Conservation (phyloP, 2,329 filamentous ascomycete genomes). For the Emergomyces africanus region DNA sequence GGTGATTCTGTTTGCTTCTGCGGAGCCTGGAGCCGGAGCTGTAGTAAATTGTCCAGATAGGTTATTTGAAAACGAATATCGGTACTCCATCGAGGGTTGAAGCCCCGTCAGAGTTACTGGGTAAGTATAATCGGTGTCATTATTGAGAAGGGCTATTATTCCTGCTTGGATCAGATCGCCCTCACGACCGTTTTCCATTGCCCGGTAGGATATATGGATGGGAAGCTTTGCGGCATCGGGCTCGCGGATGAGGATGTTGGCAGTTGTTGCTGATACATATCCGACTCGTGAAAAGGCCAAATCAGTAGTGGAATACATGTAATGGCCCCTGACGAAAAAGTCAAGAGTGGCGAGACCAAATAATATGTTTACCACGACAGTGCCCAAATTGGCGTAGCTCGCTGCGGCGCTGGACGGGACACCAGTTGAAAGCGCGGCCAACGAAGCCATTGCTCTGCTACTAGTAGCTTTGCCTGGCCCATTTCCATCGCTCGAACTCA, state of each 20-base stretch:
- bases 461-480: neutral
- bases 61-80: constrained; percentile 78
- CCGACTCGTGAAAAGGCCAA: constrained; percentile 79
- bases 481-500: neutral
- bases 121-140: constrained; percentile 72
- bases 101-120: constrained; percentile 55
- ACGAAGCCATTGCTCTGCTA: constrained; percentile 18
- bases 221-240: constrained; percentile 64
- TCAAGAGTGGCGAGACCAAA: constrained; percentile 62
- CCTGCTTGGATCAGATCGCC: constrained; percentile 53
- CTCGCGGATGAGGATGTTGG: constrained; percentile 73
- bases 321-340: constrained; percentile 59
- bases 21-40: constrained; percentile 55
- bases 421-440: constrained; percentile 61
- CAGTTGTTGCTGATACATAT: constrained; percentile 68
- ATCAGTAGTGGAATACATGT: constrained; percentile 57
- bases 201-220: constrained; percentile 52
- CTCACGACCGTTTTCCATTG: constrained; percentile 18
- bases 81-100: constrained; percentile 59
- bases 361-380: constrained; percentile 58
- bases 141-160: constrained; percentile 50
- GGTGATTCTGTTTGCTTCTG: constrained; percentile 59
- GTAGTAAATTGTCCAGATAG: constrained; percentile 71
- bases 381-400: constrained; percentile 50
- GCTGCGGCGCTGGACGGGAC: constrained; percentile 57